These are phyloP conservation scores for Acanthamoeba sp. DNA, from an alignment of 208 protist species.

Conservation along the genomic window DNA sequence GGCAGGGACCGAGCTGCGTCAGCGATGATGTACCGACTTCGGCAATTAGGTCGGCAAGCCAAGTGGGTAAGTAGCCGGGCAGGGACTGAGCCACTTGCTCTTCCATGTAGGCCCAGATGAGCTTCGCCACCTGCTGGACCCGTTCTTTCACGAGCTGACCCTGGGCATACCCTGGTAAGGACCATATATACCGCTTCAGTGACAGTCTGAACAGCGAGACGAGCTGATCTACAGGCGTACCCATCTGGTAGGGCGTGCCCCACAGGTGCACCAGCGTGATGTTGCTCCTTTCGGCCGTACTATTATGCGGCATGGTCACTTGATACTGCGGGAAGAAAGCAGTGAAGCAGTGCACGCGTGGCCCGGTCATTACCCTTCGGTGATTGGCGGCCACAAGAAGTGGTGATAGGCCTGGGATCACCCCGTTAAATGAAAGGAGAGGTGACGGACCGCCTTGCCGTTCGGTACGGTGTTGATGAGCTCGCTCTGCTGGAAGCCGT, in stretches of 20 bases:
- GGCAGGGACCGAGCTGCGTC: background rate
- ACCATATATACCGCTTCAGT: slow-evolving; percentile 3
- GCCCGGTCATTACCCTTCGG: background rate
- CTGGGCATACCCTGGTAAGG: slow-evolving; percentile 71
- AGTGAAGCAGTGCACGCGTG: background rate
- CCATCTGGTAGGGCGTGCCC: slow-evolving; percentile 71
- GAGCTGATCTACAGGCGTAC: background rate
- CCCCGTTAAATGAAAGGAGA: background rate
- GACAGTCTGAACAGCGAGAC: background rate
- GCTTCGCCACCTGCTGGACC: slow-evolving; percentile 50
- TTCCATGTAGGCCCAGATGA: slow-evolving; percentile 73
- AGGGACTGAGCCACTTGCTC: slow-evolving; percentile 43
- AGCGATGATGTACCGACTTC: slow-evolving; percentile 39
- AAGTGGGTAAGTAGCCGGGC: slow-evolving; percentile 13
- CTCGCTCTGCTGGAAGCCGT: slow-evolving; percentile 8
- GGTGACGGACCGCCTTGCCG: slow-evolving; percentile 57
- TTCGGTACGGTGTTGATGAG: slow-evolving; percentile 75
- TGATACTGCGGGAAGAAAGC: background rate
- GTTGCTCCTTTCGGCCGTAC: background rate
- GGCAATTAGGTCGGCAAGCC: slow-evolving; percentile 69
- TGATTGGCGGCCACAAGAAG: background rate
- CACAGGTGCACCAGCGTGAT: slow-evolving; percentile 77
- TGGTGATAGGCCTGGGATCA: background rate
- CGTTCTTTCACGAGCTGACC: slow-evolving; percentile 74
- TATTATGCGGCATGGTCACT: slow-evolving; percentile 41